Percentiles rank a stretch among this genome's conserved stretches.
Evolutionary conservation across 2,329 filamentous ascomycete genomes (phyloP).

Genomic region (Bipolaris cookei): DNA sequence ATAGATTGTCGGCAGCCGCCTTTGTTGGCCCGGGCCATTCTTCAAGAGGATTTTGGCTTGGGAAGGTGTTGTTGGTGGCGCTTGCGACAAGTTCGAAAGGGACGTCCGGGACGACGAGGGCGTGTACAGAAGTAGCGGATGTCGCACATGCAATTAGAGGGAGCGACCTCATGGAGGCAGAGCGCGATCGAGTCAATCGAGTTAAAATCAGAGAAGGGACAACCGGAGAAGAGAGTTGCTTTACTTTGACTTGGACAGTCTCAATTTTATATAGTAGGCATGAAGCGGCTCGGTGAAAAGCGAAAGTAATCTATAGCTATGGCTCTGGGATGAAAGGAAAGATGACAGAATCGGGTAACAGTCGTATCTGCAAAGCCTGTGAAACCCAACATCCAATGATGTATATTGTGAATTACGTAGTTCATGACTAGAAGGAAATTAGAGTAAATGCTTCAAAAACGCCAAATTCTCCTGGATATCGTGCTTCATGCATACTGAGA

Average conservation of each 20-base stretch:
- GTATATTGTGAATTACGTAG: background rate
- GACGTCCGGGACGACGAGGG: background rate
- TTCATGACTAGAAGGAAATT: background rate
- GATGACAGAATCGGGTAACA: background rate
- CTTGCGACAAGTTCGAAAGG: background rate
- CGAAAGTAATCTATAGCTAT: background rate
- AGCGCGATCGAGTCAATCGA: background rate
- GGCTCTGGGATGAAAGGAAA: background rate
- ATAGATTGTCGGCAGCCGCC: conserved; percentile 1
- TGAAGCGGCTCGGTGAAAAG: background rate
- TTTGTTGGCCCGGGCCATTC: background rate
- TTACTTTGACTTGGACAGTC: background rate
- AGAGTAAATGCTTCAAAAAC: conserved; percentile 16
- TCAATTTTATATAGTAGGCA: background rate
- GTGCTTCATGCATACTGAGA: background rate
- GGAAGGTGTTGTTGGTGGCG: background rate
- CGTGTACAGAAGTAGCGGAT: background rate
- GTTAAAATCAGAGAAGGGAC: background rate
- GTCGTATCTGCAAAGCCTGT: background rate
- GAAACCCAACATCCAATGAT: background rate
- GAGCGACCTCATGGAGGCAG: background rate
- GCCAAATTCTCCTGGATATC: conserved; percentile 12
- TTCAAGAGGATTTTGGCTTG: background rate
- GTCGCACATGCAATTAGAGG: background rate
- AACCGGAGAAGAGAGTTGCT: background rate